Base-by-base conservation (phyloP, 2,329 filamentous ascomycete species). In the Nemania sp. region DNA sequence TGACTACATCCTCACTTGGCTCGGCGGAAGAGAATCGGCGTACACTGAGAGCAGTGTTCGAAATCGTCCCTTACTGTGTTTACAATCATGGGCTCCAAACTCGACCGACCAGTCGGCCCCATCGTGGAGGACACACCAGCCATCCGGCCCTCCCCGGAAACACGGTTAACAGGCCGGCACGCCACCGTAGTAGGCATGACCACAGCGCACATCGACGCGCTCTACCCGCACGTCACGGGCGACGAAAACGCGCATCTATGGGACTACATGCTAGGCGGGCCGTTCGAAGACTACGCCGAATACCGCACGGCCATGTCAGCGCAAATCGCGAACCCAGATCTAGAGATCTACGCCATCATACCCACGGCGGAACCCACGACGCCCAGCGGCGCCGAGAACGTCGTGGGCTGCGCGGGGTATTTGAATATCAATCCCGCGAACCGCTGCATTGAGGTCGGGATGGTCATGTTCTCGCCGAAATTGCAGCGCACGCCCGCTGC, bases 371-470 rank as follows among this genome's bases (percentile, higher is more conserved):
- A 44, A 46, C 41, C 47, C 9, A 40, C 33, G 17, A 51, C 37
- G 2, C 19, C 43, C 15, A 51, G 31, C 24, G 50, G 56, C 12
- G 37, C 45, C 17, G 57, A 52, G 7, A 57, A 57, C 3, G 43
- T 64, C 33, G 52, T 66, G 22, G 68, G 67, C 22, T 63, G 61
- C 22, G 57, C 64, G 3, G 61, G 62, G 20, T 63, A 65, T 50
- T 66, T 84, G 61, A 74, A 74, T 49, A 78, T 82, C 44, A 70
- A 75, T 4, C 72, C 77, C 0, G 58, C 63, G 0, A 73, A 86
- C 49, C 73, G 77, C 2, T 71, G 73, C 19, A 69, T 86, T 1
- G 85, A 88, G 60, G 76, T 86, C 20, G 85, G 84, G 2, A 71
- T 73, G 55, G 71, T 87, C 14, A 68, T 84, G 9, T 80, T 81